Conservation (phyloP, 306 rosid genomes). For the Leucaena leucocephala region DNA sequence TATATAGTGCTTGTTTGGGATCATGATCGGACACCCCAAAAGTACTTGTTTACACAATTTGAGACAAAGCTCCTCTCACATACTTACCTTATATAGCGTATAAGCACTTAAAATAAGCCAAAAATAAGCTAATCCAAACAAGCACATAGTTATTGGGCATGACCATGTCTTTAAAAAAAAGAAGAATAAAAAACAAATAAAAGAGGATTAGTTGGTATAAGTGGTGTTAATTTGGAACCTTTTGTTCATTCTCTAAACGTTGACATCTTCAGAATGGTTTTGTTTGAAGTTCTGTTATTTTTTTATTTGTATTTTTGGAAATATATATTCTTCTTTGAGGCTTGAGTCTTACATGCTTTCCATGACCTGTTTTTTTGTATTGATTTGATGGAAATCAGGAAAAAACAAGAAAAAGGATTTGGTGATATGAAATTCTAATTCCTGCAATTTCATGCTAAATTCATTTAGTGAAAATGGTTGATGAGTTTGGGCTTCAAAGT, state of each 20-base stretch:
- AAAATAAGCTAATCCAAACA: no score
- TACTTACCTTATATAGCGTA: no score
- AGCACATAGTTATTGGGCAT: background rate
- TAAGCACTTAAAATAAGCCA: no score
- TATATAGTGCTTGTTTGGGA: no score
- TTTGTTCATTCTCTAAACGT: no score
- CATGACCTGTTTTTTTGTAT: background rate
- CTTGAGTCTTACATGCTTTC: background rate
- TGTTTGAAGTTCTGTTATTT: background rate
- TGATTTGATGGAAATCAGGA: background rate
- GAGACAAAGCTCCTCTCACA: no score
- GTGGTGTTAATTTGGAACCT: background rate
- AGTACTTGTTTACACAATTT: no score
- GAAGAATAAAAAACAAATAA: background rate
- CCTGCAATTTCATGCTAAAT: background rate
- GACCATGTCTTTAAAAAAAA: background rate
- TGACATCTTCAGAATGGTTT: background rate
- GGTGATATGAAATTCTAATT: background rate
- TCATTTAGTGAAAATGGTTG: background rate
- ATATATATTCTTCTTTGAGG: background rate
- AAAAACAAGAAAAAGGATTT: background rate
- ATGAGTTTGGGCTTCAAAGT: conserved; percentile 2
- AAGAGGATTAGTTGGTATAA: background rate
- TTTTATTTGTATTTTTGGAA: background rate
- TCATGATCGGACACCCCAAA: no score